Evolutionary conservation across 139 green algal species (phyloP).

Genomic region (Chlorella sp.): DNA sequence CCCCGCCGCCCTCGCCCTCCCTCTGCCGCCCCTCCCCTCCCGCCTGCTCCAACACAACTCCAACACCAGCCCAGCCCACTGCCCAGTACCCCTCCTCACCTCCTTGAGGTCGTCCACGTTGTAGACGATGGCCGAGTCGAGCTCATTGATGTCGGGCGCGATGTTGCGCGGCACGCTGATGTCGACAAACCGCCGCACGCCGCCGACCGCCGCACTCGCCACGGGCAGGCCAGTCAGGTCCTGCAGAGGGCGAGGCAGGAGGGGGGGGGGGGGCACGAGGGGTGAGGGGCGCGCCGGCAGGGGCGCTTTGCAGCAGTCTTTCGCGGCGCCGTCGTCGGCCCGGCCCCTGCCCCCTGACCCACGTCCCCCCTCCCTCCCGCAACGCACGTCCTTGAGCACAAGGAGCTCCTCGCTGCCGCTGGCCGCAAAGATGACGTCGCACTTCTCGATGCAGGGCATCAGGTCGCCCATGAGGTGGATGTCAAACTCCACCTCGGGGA

Average conservation of each 20-base stretch:
- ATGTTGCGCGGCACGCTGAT: slow-evolving; percentile 99
- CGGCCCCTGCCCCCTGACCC: background rate
- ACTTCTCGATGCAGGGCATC: slow-evolving; percentile 73
- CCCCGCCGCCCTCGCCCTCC: too few relatives aligned
- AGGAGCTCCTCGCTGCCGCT: slow-evolving; percentile 87
- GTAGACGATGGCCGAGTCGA: slow-evolving; percentile 82
- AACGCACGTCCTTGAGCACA: slow-evolving; percentile 47
- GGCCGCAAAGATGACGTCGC: slow-evolving; percentile 94
- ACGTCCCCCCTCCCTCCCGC: background rate
- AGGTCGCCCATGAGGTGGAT: slow-evolving; percentile 95
- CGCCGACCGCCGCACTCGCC: slow-evolving; percentile 66
- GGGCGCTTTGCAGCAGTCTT: too few relatives aligned
- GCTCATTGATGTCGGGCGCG: slow-evolving; percentile 74
- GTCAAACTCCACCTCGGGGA: slow-evolving; percentile 93
- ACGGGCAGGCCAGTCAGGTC: background rate
- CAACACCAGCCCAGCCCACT: background rate
- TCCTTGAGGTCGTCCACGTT: slow-evolving; percentile 99
- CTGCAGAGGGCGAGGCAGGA: background rate
- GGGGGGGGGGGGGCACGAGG: too few relatives aligned
- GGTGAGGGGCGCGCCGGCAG: too few relatives aligned
- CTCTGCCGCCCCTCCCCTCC: too few relatives aligned
- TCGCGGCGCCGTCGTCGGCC: too few relatives aligned
- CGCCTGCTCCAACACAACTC: too few relatives aligned
- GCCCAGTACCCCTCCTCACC: slow-evolving; percentile 30
- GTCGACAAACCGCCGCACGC: slow-evolving; percentile 95